These are phyloP conservation scores for Candida koratica DNA, from an alignment of 805 yeast species.

Conservation along the genomic window DNA sequence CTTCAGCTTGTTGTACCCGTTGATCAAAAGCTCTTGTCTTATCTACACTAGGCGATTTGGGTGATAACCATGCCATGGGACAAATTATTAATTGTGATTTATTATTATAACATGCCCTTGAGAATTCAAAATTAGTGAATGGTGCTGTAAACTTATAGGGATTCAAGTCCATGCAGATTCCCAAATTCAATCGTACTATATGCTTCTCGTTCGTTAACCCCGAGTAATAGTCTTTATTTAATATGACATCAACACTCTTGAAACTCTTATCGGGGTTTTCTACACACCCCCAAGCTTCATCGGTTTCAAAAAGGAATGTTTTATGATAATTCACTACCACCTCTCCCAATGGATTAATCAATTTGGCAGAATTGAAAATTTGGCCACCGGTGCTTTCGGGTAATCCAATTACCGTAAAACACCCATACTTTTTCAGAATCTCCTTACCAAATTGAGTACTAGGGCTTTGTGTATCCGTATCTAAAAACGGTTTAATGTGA, in stretches of 20 bases:
- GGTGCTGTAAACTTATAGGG: slow-evolving; percentile 84
- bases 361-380: slow-evolving; percentile 68
- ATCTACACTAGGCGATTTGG: slow-evolving; percentile 41
- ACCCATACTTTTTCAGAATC: slow-evolving; percentile 46
- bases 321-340: slow-evolving; percentile 68
- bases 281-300: slow-evolving; percentile 72
- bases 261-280: slow-evolving; percentile 63
- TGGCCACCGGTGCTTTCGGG: slow-evolving; percentile 51
- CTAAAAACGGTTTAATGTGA: slow-evolving; percentile 58
- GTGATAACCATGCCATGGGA: slow-evolving; percentile 85
- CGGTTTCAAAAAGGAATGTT: slow-evolving; percentile 72
- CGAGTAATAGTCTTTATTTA: slow-evolving; percentile 19
- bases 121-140: slow-evolving; percentile 69
- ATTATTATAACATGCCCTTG: slow-evolving; percentile 46
- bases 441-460: slow-evolving; percentile 54
- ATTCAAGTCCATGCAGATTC: slow-evolving; percentile 92
- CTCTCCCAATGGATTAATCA: slow-evolving; percentile 57
- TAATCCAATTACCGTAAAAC: slow-evolving; percentile 76
- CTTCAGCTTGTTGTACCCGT: slow-evolving; percentile 13
- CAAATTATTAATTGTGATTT: slow-evolving; percentile 56
- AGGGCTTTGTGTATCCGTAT: slow-evolving; percentile 39
- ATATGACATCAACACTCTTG: slow-evolving; percentile 41
- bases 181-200: slow-evolving; percentile 48
- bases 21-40: slow-evolving; percentile 11
- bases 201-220: slow-evolving; percentile 16